Base-by-base conservation (phyloP, 495 filamentous ascomycete species). In the Talaromyces thailandensis region DNA sequence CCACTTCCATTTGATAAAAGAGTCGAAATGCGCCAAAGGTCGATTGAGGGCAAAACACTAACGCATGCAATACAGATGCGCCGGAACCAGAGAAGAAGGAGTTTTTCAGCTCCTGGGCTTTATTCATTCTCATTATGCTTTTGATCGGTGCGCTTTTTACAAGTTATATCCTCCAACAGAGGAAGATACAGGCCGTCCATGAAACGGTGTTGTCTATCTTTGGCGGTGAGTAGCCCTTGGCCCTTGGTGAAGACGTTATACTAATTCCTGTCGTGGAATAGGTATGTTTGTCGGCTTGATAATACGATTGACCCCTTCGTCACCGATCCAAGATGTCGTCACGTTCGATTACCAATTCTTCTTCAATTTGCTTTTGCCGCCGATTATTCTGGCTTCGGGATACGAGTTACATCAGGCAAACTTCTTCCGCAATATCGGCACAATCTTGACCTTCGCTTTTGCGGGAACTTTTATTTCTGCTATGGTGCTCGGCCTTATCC, bases 261-360 rank as follows among this genome's bases (percentile, higher is more conserved):
- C 55, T 63, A 6, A 40, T 52, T 6, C 24, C 51, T 70, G 18
- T 68, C 23, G 12, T 21, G 25, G 14, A 52, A 25, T 68, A 97
- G 93, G 94, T 60, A 98, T 98, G 94, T 88, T 92, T 60, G 90
- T 98, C 56, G 94, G 94, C 1, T 78, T 98, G 66, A 86, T 97
- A 66, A 85, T 98, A 52, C 84, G 94, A 68, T 74, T 96, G 58
- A 88, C 85, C 52, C 81, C 87, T 58, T 85, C 86, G 64, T 86
- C 91, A 43, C 89, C 86, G 65, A 92, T 98, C 62, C 88, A 91
- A 71, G 87, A 88, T 64, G 83, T 89, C 64, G 90, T 98, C 64
- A 94, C 88, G 72, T 98, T 98, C 79, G 86, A 98, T 77, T 96
- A 98, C 73, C 92, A 97, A 69, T 93, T 96, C 75, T 98, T 98